phyloP scores from a whole-genome alignment of 2,329 filamentous ascomycete species.

The Xylariomycetidae sp. region DNA sequence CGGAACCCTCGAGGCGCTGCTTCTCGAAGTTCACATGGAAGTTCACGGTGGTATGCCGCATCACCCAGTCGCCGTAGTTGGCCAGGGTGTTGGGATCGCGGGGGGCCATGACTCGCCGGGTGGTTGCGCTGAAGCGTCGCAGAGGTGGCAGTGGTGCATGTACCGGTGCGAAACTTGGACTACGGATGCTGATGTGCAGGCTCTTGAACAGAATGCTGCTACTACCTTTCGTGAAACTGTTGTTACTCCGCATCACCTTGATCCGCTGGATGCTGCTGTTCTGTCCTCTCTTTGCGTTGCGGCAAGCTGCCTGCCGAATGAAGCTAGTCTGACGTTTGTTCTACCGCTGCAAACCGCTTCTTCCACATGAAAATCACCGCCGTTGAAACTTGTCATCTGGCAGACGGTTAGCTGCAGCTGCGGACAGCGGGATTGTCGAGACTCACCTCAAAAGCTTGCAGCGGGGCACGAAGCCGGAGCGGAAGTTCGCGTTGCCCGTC shows the following conservation, averaged over 20 bases:
- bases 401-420: too few species aligned
- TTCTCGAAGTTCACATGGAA: slow-evolving; percentile 80
- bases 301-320: slow-evolving; percentile 3
- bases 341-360: slow-evolving; percentile 9
- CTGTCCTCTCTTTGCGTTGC: slow-evolving; percentile 1
- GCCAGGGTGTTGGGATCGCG: slow-evolving; percentile 86
- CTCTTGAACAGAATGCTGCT: slow-evolving; percentile 23
- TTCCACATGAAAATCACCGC: too few species aligned
- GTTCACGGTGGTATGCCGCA: slow-evolving; percentile 75
- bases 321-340: too few species aligned
- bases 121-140: slow-evolving; percentile 13
- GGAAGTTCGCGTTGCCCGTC: too few species aligned
- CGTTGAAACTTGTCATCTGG: too few species aligned
- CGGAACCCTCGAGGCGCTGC: slow-evolving; percentile 71
- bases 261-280: too few species aligned
- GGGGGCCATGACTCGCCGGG: slow-evolving; percentile 29
- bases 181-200: slow-evolving; percentile 23
- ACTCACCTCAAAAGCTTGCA: too few species aligned
- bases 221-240: slow-evolving; percentile 20
- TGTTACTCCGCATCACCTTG: slow-evolving; percentile 20
- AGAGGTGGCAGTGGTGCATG: slow-evolving; percentile 8
- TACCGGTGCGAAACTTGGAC: slow-evolving; percentile 13
- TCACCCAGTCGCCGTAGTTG: slow-evolving; percentile 87
- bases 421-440: too few species aligned
- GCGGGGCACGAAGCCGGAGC: too few species aligned